phyloP scores from a whole-genome alignment of 169 alveolate genomes.

The Theileria luwenshuni region DNA sequence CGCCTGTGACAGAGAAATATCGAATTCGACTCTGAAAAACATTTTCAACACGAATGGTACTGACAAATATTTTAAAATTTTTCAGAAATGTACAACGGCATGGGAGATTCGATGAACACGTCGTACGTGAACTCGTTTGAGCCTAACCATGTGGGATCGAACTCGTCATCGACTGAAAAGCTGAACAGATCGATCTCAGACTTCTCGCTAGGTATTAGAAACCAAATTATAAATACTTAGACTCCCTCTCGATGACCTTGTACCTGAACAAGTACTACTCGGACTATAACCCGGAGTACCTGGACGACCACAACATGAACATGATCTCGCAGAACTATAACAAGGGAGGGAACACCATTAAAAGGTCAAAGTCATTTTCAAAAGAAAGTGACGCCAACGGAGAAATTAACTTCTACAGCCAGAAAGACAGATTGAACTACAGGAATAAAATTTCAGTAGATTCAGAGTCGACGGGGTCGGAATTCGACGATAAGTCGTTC shows the following conservation, averaged over 20 bases:
- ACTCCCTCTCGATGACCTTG: background rate
- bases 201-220: slow-evolving; percentile 12
- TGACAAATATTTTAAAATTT: too few species aligned
- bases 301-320: background rate
- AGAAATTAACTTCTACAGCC: background rate
- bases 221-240: background rate
- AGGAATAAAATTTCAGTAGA: background rate
- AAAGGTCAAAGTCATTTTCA: slow-evolving; percentile 1
- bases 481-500: background rate
- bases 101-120: too few species aligned
- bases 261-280: slow-evolving; percentile 1
- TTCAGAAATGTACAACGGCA: too few species aligned
- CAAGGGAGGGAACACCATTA: background rate
- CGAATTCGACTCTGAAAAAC: too few species aligned
- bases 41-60: too few species aligned
- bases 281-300: slow-evolving; percentile 5
- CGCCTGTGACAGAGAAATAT: too few species aligned
- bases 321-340: background rate
- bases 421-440: background rate
- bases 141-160: background rate
- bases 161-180: background rate
- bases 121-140: too few species aligned
- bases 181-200: slow-evolving; percentile 8
- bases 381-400: background rate
- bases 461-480: background rate